phyloP scores from a whole-genome alignment of 176 grass and related monocot genomes.

The Ensete ventricosum region DNA sequence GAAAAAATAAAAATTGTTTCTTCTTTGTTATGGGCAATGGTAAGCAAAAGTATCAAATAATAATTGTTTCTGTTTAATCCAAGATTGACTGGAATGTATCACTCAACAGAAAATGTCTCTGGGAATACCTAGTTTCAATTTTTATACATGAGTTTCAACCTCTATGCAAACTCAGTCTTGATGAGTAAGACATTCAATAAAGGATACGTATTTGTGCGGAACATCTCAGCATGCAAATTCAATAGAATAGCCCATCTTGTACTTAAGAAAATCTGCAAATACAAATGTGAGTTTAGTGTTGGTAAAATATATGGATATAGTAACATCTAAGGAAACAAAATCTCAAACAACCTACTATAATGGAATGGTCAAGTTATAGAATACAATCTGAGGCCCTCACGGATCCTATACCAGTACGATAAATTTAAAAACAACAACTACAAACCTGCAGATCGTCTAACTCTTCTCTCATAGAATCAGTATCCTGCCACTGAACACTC shows the following conservation, averaged over 20 bases:
- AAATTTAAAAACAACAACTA: slow-evolving; percentile 29
- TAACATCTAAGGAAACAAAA: background rate
- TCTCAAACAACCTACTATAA: background rate
- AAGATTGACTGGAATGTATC: too few relatives aligned
- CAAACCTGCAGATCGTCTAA: slow-evolving; percentile 92
- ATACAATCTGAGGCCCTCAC: background rate
- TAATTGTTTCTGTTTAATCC: too few relatives aligned
- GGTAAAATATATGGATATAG: background rate
- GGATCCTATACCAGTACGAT: slow-evolving; percentile 13
- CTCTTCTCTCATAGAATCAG: slow-evolving; percentile 95
- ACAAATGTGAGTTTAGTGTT: slow-evolving; percentile 7
- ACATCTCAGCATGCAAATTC: slow-evolving; percentile 99
- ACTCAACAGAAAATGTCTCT: too few relatives aligned
- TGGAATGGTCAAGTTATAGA: background rate
- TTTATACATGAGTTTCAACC: background rate
- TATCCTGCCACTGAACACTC: slow-evolving; percentile 95
- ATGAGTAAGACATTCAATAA: slow-evolving; percentile 15
- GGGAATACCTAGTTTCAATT: too few relatives aligned
- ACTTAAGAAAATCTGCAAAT: slow-evolving; percentile 93
- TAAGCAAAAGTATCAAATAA: too few relatives aligned
- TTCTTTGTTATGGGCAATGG: too few relatives aligned
- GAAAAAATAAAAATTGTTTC: background rate
- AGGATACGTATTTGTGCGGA: slow-evolving; percentile 97
- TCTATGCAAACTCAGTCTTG: background rate
- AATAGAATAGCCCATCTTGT: slow-evolving; percentile 99